Evolutionary conservation across 345 rosid genomes (phyloP).

Genomic region (Abelmoschus esculentus): DNA sequence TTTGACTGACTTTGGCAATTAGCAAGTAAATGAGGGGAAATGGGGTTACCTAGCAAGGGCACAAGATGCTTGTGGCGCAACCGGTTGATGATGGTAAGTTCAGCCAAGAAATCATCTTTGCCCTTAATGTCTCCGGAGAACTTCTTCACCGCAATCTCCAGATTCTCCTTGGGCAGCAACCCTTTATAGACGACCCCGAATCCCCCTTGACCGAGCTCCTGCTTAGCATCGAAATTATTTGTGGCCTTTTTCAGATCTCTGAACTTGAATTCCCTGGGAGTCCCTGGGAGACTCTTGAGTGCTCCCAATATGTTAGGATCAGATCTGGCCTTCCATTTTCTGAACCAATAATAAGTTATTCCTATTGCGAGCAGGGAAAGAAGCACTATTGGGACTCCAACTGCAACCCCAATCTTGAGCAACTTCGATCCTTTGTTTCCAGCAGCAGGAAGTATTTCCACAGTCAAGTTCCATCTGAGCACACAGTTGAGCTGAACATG

Average conservation of each 20-base stretch:
- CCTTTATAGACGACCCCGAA: constrained; percentile 50
- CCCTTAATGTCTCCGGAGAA: constrained; percentile 37
- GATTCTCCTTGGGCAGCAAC: constrained; percentile 31
- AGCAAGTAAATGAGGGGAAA: not conserved
- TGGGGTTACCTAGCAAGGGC: constrained; percentile 32
- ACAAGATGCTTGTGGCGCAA: constrained; percentile 58
- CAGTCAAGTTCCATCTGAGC: constrained; percentile 46
- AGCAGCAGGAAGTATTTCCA: constrained; percentile 25
- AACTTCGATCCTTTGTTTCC: not conserved
- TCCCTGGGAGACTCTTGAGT: constrained; percentile 42
- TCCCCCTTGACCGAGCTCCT: constrained; percentile 52
- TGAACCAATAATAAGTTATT: constrained; percentile 11
- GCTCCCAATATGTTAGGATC: constrained; percentile 35
- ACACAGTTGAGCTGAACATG: constrained; percentile 38
- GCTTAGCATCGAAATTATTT: constrained; percentile 41
- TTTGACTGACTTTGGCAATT: not conserved
- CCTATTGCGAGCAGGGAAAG: constrained; percentile 10
- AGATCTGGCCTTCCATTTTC: constrained; percentile 16
- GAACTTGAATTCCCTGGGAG: constrained; percentile 42
- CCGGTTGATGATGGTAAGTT: constrained; percentile 54
- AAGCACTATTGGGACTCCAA: constrained; percentile 20
- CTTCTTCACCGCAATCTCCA: constrained; percentile 45
- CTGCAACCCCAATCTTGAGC: constrained; percentile 21
- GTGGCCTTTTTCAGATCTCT: constrained; percentile 54
- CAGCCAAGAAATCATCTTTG: constrained; percentile 49